Conservation (phyloP, 768 basidiomycete species). For the Kockovaella imperatae region DNA sequence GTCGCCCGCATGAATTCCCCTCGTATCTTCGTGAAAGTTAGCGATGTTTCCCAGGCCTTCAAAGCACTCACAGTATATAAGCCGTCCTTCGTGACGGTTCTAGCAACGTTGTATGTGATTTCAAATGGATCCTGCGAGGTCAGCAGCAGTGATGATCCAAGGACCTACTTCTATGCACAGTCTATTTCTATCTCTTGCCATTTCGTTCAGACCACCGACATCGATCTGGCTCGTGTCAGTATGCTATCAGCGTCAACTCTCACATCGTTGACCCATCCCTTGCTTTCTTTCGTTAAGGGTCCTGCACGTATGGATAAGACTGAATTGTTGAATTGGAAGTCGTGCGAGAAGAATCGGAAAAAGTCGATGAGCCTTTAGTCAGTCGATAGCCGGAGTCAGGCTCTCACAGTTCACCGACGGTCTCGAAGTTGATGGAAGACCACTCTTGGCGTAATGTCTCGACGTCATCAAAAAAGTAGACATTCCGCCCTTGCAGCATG, state of each 20-base stretch:
- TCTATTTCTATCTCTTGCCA: conserved; percentile 73
- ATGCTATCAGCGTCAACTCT: conserved; percentile 29
- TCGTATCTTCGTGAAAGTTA: conserved; percentile 62
- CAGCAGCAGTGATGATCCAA: background rate
- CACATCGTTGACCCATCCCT: conserved; percentile 93
- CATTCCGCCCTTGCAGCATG: conserved; percentile 59
- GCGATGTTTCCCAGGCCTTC: background rate
- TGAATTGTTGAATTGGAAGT: conserved; percentile 82
- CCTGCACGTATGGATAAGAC: conserved; percentile 88
- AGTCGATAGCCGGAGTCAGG: conserved; percentile 2
- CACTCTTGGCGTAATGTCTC: conserved; percentile 83
- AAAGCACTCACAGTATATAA: conserved; percentile 67
- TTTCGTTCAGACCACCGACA: conserved; percentile 47
- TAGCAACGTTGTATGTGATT: conserved; percentile 87
- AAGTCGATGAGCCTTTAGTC: conserved; percentile 79
- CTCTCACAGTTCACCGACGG: conserved; percentile 81
- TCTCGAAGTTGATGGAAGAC: conserved; percentile 87
- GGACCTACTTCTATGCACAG: conserved; percentile 81
- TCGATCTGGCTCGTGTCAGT: conserved; percentile 38
- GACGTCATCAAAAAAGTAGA: conserved; percentile 94
- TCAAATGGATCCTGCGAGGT: conserved; percentile 82
- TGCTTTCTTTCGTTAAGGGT: conserved; percentile 76
- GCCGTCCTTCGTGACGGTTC: conserved; percentile 94
- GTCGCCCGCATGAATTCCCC: conserved; percentile 97
- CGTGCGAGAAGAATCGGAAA: conserved; percentile 90